These are phyloP conservation scores for Westerdykella sp. DNA, from an alignment of 2,329 filamentous ascomycete genomes.

Conservation along the genomic window DNA sequence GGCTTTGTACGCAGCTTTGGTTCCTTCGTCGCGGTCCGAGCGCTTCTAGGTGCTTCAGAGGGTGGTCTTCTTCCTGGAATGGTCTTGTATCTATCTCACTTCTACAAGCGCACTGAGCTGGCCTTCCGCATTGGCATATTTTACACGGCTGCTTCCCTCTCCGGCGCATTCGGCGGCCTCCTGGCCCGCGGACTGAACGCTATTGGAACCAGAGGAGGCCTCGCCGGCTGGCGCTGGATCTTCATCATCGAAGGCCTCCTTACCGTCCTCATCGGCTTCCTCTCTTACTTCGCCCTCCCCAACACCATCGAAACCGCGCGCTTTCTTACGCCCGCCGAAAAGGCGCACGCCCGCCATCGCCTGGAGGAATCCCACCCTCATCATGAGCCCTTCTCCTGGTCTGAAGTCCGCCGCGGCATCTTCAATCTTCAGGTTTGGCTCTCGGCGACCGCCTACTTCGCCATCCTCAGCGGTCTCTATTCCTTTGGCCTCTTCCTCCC, in stretches of 20 bases:
- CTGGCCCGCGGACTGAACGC: slow-evolving; percentile 55
- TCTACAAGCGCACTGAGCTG: slow-evolving; percentile 56
- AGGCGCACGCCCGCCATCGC: slow-evolving; percentile 44
- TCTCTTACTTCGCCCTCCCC: slow-evolving; percentile 51
- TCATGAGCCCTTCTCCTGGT: slow-evolving; percentile 52
- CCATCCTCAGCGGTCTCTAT: slow-evolving; percentile 53
- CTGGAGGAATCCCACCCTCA: slow-evolving; percentile 36
- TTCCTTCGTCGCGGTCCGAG: slow-evolving; percentile 56
- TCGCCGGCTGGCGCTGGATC: slow-evolving; percentile 58
- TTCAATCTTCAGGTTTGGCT: slow-evolving; percentile 59
- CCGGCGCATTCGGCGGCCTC: slow-evolving; percentile 58
- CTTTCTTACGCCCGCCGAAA: slow-evolving; percentile 51
- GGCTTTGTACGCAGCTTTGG: slow-evolving; percentile 50
- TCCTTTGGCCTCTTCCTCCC: slow-evolving; percentile 61
- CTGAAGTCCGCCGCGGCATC: slow-evolving; percentile 56
- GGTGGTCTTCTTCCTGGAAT: slow-evolving; percentile 62
- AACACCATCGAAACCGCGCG: slow-evolving; percentile 50
- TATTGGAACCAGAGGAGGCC: slow-evolving; percentile 51
- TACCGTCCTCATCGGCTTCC: slow-evolving; percentile 49
- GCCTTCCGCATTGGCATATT: slow-evolving; percentile 61
- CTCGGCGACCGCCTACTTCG: slow-evolving; percentile 56
- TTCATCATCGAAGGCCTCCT: slow-evolving; percentile 54
- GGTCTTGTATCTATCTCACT: slow-evolving; percentile 58
- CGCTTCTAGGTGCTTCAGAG: slow-evolving; percentile 57
- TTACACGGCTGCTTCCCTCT: slow-evolving; percentile 60